Base-by-base conservation (phyloP, 2,329 filamentous ascomycete genomes). In the Coniochaeta sp. region DNA sequence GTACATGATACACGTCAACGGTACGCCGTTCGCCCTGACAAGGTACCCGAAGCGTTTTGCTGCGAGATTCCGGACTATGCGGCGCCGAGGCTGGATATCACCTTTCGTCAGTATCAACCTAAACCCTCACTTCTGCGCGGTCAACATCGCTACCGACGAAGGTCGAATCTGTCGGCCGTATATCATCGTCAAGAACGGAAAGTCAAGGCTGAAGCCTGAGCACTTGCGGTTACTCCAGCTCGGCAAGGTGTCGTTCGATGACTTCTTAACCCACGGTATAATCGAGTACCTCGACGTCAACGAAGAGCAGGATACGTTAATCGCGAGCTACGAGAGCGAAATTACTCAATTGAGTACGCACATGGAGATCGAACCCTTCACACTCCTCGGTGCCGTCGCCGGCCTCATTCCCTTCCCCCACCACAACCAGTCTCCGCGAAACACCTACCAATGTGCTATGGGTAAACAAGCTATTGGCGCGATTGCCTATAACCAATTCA, bases 361-460 rank as follows among this genome's bases (percentile, higher is more conserved):
- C 71, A 76, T 97, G 54, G 94, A 99, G 69, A 97, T 99, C 56
- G 94, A 99, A 66, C 95, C 95, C 0, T 99, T 99, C 65, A 99
- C 94, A 1, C 86, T 99, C 48, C 80, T 99, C 13, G 94, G 94
- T 24, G 94, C 94, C 46, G 94, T 99, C 24, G 94, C 94, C 33
- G 94, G 94, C 40, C 77, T 99, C 32, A 99, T 99, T 66, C 94
- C 94, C 4, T 99, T 97, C 64, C 94, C 94, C 8, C 94, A 99
- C 67, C 94, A 99, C 75, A 99, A 99, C 70, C 94, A 99, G 68
- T 99, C 95, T 14, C 94, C 94, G 9, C 82, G 94, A 78, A 99
- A 99, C 67, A 99, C 94, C 0, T 99, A 99, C 65, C 92, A 97
- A 77, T 96, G 92, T 72, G 94, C 94, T 71, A 99, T 99, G 94